A percentile compares a stretch with the other conserved stretches of the same genome.
Evolutionary conservation across 179 eudicot genomes (phyloP).

Genomic region (Corrigiola litoralis): DNA sequence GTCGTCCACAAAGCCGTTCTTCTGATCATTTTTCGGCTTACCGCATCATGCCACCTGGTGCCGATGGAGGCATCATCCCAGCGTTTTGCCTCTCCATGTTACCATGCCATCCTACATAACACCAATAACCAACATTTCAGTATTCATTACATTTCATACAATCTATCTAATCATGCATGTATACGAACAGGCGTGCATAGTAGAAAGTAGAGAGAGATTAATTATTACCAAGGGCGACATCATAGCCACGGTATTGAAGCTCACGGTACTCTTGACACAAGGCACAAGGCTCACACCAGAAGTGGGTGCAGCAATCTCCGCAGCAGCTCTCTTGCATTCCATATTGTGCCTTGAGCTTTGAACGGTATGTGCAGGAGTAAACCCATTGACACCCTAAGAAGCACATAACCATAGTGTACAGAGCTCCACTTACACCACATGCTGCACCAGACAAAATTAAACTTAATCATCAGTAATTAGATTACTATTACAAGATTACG

Average conservation of each 20-base stretch:
- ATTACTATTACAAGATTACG: too few species aligned
- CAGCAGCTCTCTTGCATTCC: constrained; percentile 24
- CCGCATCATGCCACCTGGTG: constrained; percentile 5
- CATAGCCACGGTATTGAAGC: constrained; percentile 44
- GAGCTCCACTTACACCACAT: constrained; percentile 44
- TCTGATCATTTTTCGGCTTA: neutral
- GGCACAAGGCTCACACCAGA: constrained; percentile 48
- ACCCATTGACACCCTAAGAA: constrained; percentile 33
- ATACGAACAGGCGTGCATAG: too few species aligned
- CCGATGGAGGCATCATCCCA: constrained; percentile 10
- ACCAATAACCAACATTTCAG: neutral
- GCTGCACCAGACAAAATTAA: constrained; percentile 30
- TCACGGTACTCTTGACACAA: constrained; percentile 59
- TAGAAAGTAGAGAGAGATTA: neutral
- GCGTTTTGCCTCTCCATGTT: constrained; percentile 34
- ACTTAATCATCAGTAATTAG: too few species aligned
- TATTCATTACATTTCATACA: neutral
- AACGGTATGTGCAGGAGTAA: constrained; percentile 47
- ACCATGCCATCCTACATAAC: constrained; percentile 43
- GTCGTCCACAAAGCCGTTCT: too few species aligned
- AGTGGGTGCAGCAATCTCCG: constrained; percentile 41
- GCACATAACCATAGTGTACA: constrained; percentile 29
- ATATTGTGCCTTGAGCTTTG: constrained; percentile 38
- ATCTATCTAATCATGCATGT: neutral
- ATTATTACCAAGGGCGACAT: constrained; percentile 39